These are phyloP conservation scores for Chamaecyparis obtusa DNA, from an alignment of 75 land plant genomes.

Conservation along the genomic window DNA sequence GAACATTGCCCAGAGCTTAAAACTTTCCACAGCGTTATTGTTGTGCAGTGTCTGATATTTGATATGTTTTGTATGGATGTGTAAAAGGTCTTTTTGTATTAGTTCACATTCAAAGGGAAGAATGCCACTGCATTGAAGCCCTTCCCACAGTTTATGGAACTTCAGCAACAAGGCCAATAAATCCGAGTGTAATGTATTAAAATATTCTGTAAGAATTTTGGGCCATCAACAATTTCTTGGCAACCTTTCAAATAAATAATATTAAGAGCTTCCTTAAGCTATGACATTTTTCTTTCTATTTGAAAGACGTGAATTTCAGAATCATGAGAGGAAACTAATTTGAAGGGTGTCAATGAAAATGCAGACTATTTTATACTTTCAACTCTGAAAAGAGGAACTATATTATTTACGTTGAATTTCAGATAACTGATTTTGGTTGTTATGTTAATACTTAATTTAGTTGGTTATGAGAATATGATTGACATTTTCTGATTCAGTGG, in stretches of 20 bases:
- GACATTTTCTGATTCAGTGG: slow-evolving; percentile 1
- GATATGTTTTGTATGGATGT: background rate
- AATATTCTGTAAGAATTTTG: background rate
- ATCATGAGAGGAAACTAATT: background rate
- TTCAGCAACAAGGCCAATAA: background rate
- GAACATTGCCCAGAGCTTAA: no score
- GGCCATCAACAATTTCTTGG: background rate
- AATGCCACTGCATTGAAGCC: background rate
- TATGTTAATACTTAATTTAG: background rate
- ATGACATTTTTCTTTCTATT: background rate
- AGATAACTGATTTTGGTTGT: background rate
- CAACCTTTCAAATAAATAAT: background rate
- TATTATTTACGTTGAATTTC: background rate
- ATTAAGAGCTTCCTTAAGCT: background rate
- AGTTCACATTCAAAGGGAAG: background rate
- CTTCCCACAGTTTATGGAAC: background rate
- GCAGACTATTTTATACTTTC: background rate
- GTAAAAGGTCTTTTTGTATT: background rate
- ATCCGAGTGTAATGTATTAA: background rate
- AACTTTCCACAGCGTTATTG: background rate
- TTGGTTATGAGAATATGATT: background rate
- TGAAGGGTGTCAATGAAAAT: background rate
- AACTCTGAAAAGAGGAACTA: background rate
- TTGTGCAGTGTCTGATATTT: background rate
- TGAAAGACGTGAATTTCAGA: background rate